Evolutionary conservation across 106 monocot species (phyloP), one percentile per base, ranked within the genome.

Genomic region (Vanilla planifolia): DNA sequence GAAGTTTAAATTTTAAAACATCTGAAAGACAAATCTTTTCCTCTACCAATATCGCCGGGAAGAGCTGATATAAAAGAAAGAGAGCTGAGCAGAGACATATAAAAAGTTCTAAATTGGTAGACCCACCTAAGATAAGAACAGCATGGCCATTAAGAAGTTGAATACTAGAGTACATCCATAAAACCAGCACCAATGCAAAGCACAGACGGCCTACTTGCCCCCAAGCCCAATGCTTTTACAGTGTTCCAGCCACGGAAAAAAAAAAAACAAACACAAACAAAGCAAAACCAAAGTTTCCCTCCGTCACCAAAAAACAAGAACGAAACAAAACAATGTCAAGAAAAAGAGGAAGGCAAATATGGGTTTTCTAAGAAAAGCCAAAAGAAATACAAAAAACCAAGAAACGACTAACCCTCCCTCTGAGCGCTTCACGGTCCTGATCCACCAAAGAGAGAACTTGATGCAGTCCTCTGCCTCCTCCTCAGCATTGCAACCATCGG

Each of bases 291-390:
- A 35, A 51, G 65, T 52, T 51, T 39, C 27, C 65, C 4, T 39
- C n/a, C 9, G 16, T 28, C 51, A 26, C 25, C 48, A 27, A 65
- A 32, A 65, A 65, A 51, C 51, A 65, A 36, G 34, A 51, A 51
- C 26, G 36, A 65, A 65, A 65, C 65, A 65, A 65, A 65, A 40
- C 25, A 33, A 65, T 35, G 20, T 33, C 57, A 57, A 35, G 33
- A 20, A 21, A 57, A 36, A 57, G 35, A 57, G 33, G 28, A 57
- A 57, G 35, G 20, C 48, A 21, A 32, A 46, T 30, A 33, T 20
- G 33, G 32, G 33, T 13, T 48, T n/a, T n/a, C n/a, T 33, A 48
- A 47, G 28, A 1, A 45, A 29, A 32, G 3, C 8, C 20, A 63
- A 25, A 43, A 26, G 26, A 62, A 63, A 52, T 65, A 65, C 51